Evolutionary conservation across 139 green algal genomes (phyloP).

Genomic region (Asterochloris sp.): DNA sequence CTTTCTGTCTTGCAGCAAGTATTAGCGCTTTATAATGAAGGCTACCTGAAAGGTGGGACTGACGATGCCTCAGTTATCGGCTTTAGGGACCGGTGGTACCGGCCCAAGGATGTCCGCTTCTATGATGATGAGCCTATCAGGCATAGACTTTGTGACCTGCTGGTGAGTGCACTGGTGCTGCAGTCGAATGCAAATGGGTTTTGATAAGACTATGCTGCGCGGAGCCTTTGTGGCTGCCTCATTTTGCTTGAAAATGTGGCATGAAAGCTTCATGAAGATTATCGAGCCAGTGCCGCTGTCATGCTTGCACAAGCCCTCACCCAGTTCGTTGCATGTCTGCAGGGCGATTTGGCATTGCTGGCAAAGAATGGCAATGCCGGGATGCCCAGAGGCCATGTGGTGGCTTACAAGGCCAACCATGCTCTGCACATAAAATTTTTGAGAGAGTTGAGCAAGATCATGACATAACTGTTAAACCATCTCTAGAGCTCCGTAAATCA

Average conservation of each 20-base stretch:
- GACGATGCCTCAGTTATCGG: constrained; percentile 49
- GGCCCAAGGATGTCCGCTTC: constrained; percentile 47
- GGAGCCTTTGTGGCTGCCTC: no score
- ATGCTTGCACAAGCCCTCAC: no score
- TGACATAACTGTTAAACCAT: no score
- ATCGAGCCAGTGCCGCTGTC: no score
- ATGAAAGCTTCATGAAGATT: not conserved
- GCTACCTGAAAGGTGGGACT: constrained; percentile 52
- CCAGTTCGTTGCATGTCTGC: not conserved
- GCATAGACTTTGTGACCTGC: constrained; percentile 64
- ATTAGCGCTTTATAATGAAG: not conserved
- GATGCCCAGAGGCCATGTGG: constrained; percentile 66
- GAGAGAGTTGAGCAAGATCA: constrained; percentile 10
- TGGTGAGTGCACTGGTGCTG: constrained; percentile 22
- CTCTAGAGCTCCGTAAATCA: no score
- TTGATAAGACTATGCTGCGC: no score
- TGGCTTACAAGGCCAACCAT: constrained; percentile 68
- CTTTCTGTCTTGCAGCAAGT: no score
- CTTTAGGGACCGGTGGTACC: constrained; percentile 30
- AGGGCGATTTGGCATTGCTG: constrained; percentile 70
- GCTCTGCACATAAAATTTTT: constrained; percentile 49
- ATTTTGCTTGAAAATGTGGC: not conserved
- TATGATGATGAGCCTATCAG: constrained; percentile 64
- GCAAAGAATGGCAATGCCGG: constrained; percentile 42
- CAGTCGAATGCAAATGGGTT: no score